A percentile compares a stretch with the other conserved stretches of the same genome.
These are phyloP conservation scores for Pholiota adiposa DNA, from an alignment of 1,284 basidiomycete species.

Conservation along the genomic window DNA sequence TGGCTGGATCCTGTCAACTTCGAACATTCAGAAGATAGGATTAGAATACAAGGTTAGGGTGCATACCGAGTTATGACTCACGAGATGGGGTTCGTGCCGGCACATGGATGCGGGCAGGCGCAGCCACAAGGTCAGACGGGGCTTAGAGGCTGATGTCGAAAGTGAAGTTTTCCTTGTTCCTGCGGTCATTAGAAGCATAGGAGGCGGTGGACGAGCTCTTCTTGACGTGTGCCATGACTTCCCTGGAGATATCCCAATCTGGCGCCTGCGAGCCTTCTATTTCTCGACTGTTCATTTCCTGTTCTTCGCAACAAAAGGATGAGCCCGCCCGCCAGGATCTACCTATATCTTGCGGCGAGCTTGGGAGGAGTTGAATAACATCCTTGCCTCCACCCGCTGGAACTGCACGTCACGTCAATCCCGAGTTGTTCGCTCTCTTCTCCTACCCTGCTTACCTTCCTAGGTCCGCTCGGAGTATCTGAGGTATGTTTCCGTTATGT, in stretches of 20 bases:
- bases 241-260: constrained; percentile 17
- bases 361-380: constrained; percentile 23
- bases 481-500: constrained; percentile 29
- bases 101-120: constrained; percentile 7
- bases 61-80: constrained; percentile 2
- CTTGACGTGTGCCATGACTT: constrained; percentile 18
- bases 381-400: constrained; percentile 29
- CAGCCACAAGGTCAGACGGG: constrained; percentile 13
- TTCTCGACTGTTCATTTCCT: constrained; percentile 17
- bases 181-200: constrained; percentile 23
- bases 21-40: not conserved
- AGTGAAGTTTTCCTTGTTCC: constrained; percentile 16
- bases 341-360: constrained; percentile 2
- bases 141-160: constrained; percentile 9
- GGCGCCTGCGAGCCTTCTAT: constrained; percentile 18
- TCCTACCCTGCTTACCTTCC: constrained; percentile 4
- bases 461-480: constrained; percentile 16
- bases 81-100: constrained; percentile 14
- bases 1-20: not conserved
- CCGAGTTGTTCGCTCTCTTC: constrained; percentile 13
- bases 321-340: constrained; percentile 8
- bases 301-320: constrained; percentile 22
- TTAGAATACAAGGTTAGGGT: constrained; percentile 18
- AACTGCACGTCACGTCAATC: constrained; percentile 41
- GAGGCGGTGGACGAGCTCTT: constrained; percentile 7